Base-by-base conservation (phyloP, 352 stramenopile genomes). In the Peronospora farinosa region DNA sequence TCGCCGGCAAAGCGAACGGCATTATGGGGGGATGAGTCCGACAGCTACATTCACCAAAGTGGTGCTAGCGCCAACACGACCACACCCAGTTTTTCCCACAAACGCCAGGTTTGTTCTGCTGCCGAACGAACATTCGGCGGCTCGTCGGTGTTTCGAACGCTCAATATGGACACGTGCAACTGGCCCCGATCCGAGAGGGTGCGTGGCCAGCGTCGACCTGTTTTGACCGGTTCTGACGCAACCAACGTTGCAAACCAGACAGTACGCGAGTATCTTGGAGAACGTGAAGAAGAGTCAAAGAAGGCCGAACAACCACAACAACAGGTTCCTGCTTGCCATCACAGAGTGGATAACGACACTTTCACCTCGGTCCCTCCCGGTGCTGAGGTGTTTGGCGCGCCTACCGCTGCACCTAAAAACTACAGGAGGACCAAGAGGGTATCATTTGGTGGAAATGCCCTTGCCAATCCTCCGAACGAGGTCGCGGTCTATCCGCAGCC, bases 171-270 rank as follows among this genome's bases (percentile, higher is more conserved):
- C 9, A 53, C 51, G 27, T 47, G 43, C 12, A 28, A 4, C 10
- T 54, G 52, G 60, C 27, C 59, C 41, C 40, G 28, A 40, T 53
- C 45, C 3, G 38, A 58, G 31, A 40, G 23, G n/a, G 17, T 35
- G 8, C 59, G 63, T 36, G 48, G 52, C 7, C 45, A 72, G 23
- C 60, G 41, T 35, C 56, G 40, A 11, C 40, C 40, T 27, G 51
- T 82, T 23, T 33, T 73, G 32, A 67, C 60, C 25, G 69, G 58
- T 1, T 21, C 63, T 3, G 59, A 72, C 3, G 73, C 67, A 11
- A 63, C 71, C 33, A 42, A 55, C 3, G 57, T 84, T 13, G 71
- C 74, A 3, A 67, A 65, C 7, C 43, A 55, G 17, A 67, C 63
- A 1, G 56, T 32, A 1, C 51, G 57, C 5, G 66, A 80, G 32